These are phyloP conservation scores for Spergularia bocconei DNA, from an alignment of 148 eudicot genomes.

Conservation along the genomic window DNA sequence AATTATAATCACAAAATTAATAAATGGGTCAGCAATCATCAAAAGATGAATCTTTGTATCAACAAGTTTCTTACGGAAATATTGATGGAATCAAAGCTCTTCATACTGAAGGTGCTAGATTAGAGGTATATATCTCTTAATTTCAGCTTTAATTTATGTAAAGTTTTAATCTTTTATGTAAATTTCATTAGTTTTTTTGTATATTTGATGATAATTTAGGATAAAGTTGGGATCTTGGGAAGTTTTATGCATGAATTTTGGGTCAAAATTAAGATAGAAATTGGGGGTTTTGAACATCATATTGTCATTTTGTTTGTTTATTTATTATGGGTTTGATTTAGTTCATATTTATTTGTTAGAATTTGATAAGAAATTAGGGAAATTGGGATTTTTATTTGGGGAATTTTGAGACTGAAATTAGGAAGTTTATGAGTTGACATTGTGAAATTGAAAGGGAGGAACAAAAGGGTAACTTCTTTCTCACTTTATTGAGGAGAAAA, in stretches of 20 bases:
- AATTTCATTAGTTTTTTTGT: constrained; percentile 3
- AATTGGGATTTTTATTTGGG: background rate
- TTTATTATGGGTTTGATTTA: background rate
- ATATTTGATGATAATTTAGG: background rate
- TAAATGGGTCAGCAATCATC: constrained; percentile 85
- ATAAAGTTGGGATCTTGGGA: background rate
- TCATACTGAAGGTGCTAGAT: constrained; percentile 69
- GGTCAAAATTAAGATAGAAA: background rate
- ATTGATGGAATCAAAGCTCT: constrained; percentile 75
- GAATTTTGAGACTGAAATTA: background rate
- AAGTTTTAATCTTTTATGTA: background rate
- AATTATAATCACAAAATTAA: background rate
- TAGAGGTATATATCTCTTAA: constrained; percentile 59
- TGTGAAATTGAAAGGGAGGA: background rate
- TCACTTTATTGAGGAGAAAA: no score
- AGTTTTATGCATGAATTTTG: background rate
- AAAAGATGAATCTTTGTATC: constrained; percentile 76
- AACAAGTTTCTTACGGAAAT: constrained; percentile 70
- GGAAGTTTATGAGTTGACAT: background rate
- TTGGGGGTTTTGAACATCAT: background rate
- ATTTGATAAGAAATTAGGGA: background rate
- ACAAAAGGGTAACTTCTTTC: no score
- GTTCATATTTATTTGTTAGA: background rate
- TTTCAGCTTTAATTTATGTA: background rate
- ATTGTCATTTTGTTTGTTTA: background rate